These are phyloP conservation scores for Tolypocladium endophyticum DNA, from an alignment of 2,329 filamentous ascomycete genomes.

Conservation along the genomic window DNA sequence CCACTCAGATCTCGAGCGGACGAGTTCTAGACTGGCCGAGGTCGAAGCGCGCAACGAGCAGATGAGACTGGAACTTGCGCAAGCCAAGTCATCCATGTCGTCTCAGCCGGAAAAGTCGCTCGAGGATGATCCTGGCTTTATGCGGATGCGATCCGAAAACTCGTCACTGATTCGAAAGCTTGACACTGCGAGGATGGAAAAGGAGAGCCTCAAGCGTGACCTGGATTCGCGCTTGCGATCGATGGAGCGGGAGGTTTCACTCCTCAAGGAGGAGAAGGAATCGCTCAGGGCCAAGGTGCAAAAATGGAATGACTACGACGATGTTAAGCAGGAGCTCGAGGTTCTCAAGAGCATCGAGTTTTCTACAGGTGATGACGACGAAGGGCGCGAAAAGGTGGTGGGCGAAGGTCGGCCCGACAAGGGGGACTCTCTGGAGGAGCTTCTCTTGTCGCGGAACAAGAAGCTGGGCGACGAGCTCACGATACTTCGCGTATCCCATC, in stretches of 20 bases:
- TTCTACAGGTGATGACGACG: constrained; percentile 77
- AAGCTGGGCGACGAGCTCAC: constrained; percentile 92
- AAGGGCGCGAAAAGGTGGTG: constrained; percentile 34
- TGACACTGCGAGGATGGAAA: constrained; percentile 73
- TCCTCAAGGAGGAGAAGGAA: constrained; percentile 73
- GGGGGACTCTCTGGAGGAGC: constrained; percentile 78
- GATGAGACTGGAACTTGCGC: constrained; percentile 78
- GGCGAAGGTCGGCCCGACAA: constrained; percentile 25
- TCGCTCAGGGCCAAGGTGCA: constrained; percentile 69
- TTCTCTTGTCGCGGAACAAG: constrained; percentile 88
- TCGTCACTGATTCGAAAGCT: constrained; percentile 82
- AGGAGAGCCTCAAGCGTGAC: constrained; percentile 67
- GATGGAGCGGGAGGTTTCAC: constrained; percentile 67
- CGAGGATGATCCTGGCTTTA: constrained; percentile 83
- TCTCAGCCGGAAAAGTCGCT: constrained; percentile 50
- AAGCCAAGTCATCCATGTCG: constrained; percentile 62
- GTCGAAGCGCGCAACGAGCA: constrained; percentile 93
- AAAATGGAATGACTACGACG: constrained; percentile 90
- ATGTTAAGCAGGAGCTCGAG: constrained; percentile 90
- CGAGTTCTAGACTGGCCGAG: constrained; percentile 76
- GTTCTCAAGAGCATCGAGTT: constrained; percentile 98
- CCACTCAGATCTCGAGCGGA: constrained; percentile 81
- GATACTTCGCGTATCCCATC: constrained; percentile 83
- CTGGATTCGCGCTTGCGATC: constrained; percentile 65
- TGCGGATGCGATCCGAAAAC: constrained; percentile 86